These are phyloP conservation scores for Iberis amara DNA, from an alignment of 441 rosid species.

Conservation along the genomic window DNA sequence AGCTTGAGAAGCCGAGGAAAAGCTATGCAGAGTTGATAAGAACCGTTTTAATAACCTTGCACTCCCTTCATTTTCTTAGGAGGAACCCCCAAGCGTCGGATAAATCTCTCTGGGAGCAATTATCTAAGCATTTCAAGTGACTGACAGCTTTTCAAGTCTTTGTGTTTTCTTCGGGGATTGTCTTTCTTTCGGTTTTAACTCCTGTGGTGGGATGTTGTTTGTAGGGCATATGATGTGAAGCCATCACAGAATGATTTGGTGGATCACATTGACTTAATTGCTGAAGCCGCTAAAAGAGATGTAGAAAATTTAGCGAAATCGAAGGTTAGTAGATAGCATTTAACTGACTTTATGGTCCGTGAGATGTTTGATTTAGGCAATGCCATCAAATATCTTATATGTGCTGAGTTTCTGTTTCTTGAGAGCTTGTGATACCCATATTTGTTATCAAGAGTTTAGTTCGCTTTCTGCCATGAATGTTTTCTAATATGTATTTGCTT, in stretches of 20 bases:
- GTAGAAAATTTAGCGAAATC: constrained; percentile 40
- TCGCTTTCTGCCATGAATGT: not conserved
- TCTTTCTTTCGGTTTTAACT: constrained; percentile 18
- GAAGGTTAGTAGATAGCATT: constrained; percentile 44
- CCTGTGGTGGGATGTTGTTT: constrained; percentile 23
- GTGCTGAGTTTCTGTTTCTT: constrained; percentile 13
- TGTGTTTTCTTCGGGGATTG: not conserved
- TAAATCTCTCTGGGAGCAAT: constrained; percentile 56
- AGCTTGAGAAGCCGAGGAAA: constrained; percentile 73
- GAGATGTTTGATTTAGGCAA: constrained; percentile 14
- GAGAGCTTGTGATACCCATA: constrained; percentile 19
- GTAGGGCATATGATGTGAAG: constrained; percentile 54
- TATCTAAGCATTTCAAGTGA: constrained; percentile 57
- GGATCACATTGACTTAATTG: constrained; percentile 51
- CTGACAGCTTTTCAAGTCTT: constrained; percentile 11
- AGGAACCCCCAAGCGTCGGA: constrained; percentile 50
- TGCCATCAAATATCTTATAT: constrained; percentile 11
- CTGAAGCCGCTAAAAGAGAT: constrained; percentile 60
- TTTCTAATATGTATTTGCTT: constrained; percentile 5
- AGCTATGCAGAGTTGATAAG: constrained; percentile 50
- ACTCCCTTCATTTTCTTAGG: constrained; percentile 52
- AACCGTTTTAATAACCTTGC: constrained; percentile 48
- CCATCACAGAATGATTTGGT: constrained; percentile 78
- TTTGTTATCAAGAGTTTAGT: constrained; percentile 6
- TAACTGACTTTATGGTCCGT: constrained; percentile 7